Conservation (phyloP, 2,329 filamentous ascomycete genomes). For the Pyricularia pennisetigena region DNA sequence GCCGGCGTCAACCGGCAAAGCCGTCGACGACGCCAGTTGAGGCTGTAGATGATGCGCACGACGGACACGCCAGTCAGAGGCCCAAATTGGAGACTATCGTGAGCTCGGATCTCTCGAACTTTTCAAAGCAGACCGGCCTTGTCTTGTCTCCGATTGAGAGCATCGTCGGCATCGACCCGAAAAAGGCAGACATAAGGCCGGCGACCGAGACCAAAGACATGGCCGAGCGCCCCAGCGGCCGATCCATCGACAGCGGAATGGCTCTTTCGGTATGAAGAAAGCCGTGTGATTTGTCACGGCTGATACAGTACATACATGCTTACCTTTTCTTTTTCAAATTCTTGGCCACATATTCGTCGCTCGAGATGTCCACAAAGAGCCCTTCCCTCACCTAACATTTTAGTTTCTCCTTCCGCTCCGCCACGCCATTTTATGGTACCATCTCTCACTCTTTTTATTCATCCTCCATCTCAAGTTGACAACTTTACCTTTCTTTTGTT, state of each 20-base stretch:
- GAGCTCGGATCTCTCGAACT: conserved; percentile 23
- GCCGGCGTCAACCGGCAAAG: conserved; percentile 8
- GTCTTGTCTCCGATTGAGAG: not conserved
- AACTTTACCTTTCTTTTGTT: not conserved
- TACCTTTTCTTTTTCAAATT: not conserved
- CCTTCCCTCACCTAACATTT: not conserved
- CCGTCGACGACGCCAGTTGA: conserved; percentile 11
- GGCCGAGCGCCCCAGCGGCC: conserved; percentile 9
- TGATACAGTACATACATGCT: not conserved
- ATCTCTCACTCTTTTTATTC: not conserved
- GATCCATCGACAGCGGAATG: conserved; percentile 18
- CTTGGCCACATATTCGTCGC: not conserved
- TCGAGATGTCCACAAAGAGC: not conserved
- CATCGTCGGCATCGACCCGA: not conserved
- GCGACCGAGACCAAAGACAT: not conserved
- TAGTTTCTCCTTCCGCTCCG: not conserved
- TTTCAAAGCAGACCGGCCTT: not conserved
- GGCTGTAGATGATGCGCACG: conserved; percentile 19
- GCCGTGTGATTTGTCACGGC: not conserved
- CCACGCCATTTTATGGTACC: not conserved
- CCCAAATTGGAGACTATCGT: conserved; percentile 37
- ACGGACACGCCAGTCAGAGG: conserved; percentile 25
- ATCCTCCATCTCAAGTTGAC: not conserved
- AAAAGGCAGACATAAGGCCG: not conserved
- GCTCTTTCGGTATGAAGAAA: conserved; percentile 11